These are phyloP conservation scores for Candida sonorensis DNA, from an alignment of 805 yeast species.

Conservation along the genomic window DNA sequence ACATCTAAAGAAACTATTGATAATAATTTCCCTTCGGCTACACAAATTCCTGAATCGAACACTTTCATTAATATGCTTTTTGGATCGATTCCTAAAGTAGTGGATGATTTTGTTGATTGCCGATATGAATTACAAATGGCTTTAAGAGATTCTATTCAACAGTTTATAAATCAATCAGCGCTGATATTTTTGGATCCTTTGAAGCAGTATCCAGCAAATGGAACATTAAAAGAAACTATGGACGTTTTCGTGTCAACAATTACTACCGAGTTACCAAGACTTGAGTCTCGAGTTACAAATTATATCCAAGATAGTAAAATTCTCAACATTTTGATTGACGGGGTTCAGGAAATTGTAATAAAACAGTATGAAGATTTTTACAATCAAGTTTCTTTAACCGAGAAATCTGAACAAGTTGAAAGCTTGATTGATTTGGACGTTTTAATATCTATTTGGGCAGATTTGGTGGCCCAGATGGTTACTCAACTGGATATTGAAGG, in stretches of 20 bases:
- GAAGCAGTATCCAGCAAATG: constrained; percentile 10
- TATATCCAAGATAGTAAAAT: constrained; percentile 53
- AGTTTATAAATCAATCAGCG: constrained; percentile 55
- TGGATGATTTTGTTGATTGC: constrained; percentile 77
- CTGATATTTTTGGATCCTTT: constrained; percentile 42
- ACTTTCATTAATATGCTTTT: constrained; percentile 22
- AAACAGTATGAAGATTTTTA: constrained; percentile 53
- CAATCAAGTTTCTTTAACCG: constrained; percentile 21
- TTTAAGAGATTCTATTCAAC: constrained; percentile 62
- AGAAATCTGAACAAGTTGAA: constrained; percentile 28
- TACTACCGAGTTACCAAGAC: constrained; percentile 47
- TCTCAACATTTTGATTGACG: constrained; percentile 48
- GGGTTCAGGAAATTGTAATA: constrained; percentile 54
- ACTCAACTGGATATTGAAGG: constrained; percentile 11
- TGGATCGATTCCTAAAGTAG: constrained; percentile 72
- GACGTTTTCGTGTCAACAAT: constrained; percentile 41
- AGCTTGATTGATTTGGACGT: constrained; percentile 62
- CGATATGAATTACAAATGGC: constrained; percentile 64
- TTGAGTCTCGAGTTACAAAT: constrained; percentile 42
- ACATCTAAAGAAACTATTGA: constrained; percentile 15
- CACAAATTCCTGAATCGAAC: constrained; percentile 4
- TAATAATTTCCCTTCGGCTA: constrained; percentile 12
- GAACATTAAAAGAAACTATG: constrained; percentile 11
- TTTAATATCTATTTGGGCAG: constrained; percentile 34
- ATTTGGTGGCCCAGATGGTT: constrained; percentile 26